Base-by-base conservation (phyloP, 1,139 yeast species). In the Geotrichum aggregatum region DNA sequence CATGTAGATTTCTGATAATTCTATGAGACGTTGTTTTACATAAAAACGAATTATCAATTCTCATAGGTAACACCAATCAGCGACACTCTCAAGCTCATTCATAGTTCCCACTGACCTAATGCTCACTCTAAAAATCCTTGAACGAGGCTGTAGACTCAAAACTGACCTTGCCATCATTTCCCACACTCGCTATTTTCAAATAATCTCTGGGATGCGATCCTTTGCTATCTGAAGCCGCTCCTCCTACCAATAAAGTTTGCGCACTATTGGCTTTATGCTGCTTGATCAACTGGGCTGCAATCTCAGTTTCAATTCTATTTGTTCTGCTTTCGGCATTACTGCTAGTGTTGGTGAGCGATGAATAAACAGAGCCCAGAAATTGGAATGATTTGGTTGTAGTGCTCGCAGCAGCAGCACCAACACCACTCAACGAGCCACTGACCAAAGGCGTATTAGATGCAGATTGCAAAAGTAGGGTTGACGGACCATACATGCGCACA, bases 141-240 rank as follows among this genome's bases (percentile, higher is more conserved):
- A 44, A 44, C 13, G 48, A 18, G n/a, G 22, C n/a, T 2, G 63
- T 59, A 33, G 57, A 50, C 38, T 52, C 54, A 44, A 64, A 62
- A n/a, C 51, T 45, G 26, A 60, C 66, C 31, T 58, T 58, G n/a
- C 66, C 66, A 28, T 61, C 58, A 4, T 40, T 44, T 6, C 42
- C 41, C 2, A 64, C 59, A 6, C 63, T 59, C 10, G 62, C 67
- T 13, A 62, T 46, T 53, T 63, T 63, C 47, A 64, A 52, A 47
- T 63, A 63, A 45, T 62, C 59, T 30, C 58, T 59, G 1, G 66
- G 63, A 8, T 44, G 45, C 14, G 62, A 60, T 11, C 45, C 36
- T 52, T 59, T 33, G 10, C 14, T 35, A 4, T 54, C 54, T n/a
- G 38, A 38, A n/a, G n/a, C n/a, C n/a, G n/a, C n/a, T n/a, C n/a